Evolutionary conservation across 768 basidiomycete species (phyloP).

Genomic region (Clitopilus hobsonii): DNA sequence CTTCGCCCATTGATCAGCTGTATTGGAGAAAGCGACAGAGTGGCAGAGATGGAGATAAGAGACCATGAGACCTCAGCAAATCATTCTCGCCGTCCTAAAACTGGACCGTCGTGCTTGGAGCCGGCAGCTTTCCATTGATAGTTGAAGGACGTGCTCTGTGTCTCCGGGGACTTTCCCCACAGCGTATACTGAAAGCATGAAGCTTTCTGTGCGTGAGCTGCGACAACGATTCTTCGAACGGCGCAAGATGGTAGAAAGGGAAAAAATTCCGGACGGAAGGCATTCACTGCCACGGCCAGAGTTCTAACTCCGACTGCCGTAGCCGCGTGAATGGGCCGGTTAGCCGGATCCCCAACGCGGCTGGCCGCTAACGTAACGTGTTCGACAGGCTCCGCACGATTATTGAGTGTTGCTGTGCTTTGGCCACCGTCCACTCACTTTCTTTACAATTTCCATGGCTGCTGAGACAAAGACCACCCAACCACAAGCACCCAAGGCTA

Average conservation of each 20-base stretch:
- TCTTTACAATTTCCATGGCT: slow-evolving; percentile 18
- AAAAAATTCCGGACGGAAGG: neutral
- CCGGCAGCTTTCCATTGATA: slow-evolving; percentile 65
- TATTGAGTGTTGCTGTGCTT: slow-evolving; percentile 1
- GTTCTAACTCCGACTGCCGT: neutral
- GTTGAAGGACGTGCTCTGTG: slow-evolving; percentile 62
- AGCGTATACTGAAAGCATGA: slow-evolving; percentile 46
- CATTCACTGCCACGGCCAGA: neutral
- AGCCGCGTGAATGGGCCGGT: neutral
- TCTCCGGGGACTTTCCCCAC: slow-evolving; percentile 96
- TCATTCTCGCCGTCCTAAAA: slow-evolving; percentile 48
- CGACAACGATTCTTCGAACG: slow-evolving; percentile 82
- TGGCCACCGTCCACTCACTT: slow-evolving; percentile 4
- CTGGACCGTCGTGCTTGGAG: slow-evolving; percentile 66
- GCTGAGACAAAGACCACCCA: slow-evolving; percentile 19
- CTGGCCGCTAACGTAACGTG: slow-evolving; percentile 2
- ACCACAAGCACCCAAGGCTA: slow-evolving; percentile 25
- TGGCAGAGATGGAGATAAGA: slow-evolving; percentile 37
- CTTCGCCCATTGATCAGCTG: slow-evolving; percentile 29
- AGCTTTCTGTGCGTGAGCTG: slow-evolving; percentile 72
- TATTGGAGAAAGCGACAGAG: slow-evolving; percentile 47
- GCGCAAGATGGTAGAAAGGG: slow-evolving; percentile 24
- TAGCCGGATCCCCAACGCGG: neutral
- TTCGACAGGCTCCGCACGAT: neutral
- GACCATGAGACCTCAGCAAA: slow-evolving; percentile 24